Evolutionary conservation across 2,329 filamentous ascomycete genomes (phyloP), one percentile per base, ranked within the genome.

Genomic region (Colletotrichum sojae): DNA sequence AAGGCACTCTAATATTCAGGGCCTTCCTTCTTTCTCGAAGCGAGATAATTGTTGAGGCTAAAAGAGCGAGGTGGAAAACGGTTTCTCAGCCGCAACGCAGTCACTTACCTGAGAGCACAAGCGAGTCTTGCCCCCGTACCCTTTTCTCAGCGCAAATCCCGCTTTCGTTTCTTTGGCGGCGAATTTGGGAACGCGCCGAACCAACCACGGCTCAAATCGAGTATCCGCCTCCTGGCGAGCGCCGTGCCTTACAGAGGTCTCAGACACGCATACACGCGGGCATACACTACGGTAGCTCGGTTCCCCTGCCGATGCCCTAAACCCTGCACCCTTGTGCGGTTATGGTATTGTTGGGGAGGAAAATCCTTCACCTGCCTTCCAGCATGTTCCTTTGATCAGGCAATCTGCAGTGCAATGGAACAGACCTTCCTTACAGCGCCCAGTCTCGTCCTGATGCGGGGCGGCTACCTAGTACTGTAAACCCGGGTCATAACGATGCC

Each of bases 291-390:
- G 40, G 40, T n/a, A 43, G 40, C 40, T 43, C 40, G 40, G 16
- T 15, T n/a, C 13, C 16, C 46, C 46, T n/a, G 46, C 20, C n/a
- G 43, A 45, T 39, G 55, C 55, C 66, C 62, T 66, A 61, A 49
- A 43, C 40, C 40, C 40, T 43, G 40, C 10, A 15, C 5, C 40
- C 40, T 13, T 13, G 13, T 13, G 5, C 40, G 16, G 13, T 25
- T 25, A n/a, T 43, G 5, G 13, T 16, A 15, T 43, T 43, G 13
- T 51, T 40, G 52, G 31, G 22, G 36, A 27, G 20, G 20, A 40
- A 65, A 65, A 65, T 58, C 54, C 54, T 65, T 69, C 54, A 65
- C 49, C 25, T 31, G 22, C 43, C 31, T 69, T 69, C 66, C 66
- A 69, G 61, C 61, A 31, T 69, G 48, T 69, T 69, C 66, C 22